Percentiles rank a stretch among this genome's conserved stretches.
These are phyloP conservation scores for Xylaria sp. DNA, from an alignment of 2,329 filamentous ascomycete species.

Conservation along the genomic window DNA sequence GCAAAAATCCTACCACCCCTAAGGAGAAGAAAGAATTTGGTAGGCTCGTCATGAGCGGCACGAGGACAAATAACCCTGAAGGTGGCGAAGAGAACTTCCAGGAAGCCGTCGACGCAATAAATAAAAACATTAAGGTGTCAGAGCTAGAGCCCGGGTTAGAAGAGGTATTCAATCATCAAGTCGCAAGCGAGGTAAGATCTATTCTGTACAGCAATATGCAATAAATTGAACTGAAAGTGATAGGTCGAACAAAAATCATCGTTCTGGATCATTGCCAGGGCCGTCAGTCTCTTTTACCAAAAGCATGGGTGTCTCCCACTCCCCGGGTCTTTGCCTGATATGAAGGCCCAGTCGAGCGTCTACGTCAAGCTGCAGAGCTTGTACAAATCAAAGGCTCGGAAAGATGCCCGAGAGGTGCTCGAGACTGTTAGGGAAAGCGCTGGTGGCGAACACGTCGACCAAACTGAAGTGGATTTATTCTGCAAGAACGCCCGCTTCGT, in stretches of 20 bases:
- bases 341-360: slow-evolving; percentile 93
- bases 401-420: slow-evolving; percentile 81
- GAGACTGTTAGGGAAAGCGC: slow-evolving; percentile 66
- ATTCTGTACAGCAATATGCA: slow-evolving; percentile 47
- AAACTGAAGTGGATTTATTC: slow-evolving; percentile 85
- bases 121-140: slow-evolving; percentile 83
- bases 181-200: slow-evolving; percentile 64
- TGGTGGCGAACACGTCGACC: slow-evolving; percentile 66
- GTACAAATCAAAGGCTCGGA: slow-evolving; percentile 88
- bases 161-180: slow-evolving; percentile 80
- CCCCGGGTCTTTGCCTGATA: slow-evolving; percentile 89
- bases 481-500: slow-evolving; percentile 96
- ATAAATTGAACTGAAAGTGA: slow-evolving; percentile 37
- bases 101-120: slow-evolving; percentile 85
- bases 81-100: slow-evolving; percentile 97
- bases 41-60: slow-evolving; percentile 72
- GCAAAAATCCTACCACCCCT: slow-evolving; percentile 76
- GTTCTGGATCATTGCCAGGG: slow-evolving; percentile 91
- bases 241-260: slow-evolving; percentile 63
- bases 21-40: slow-evolving; percentile 89
- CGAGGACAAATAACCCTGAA: slow-evolving; percentile 79
- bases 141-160: slow-evolving; percentile 75
- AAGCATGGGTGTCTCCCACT: slow-evolving; percentile 81
- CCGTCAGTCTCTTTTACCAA: slow-evolving; percentile 80
- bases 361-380: slow-evolving; percentile 93